Evolutionary conservation across 805 yeast species (phyloP).

Genomic region (Scheffersomyces amazonensis): DNA sequence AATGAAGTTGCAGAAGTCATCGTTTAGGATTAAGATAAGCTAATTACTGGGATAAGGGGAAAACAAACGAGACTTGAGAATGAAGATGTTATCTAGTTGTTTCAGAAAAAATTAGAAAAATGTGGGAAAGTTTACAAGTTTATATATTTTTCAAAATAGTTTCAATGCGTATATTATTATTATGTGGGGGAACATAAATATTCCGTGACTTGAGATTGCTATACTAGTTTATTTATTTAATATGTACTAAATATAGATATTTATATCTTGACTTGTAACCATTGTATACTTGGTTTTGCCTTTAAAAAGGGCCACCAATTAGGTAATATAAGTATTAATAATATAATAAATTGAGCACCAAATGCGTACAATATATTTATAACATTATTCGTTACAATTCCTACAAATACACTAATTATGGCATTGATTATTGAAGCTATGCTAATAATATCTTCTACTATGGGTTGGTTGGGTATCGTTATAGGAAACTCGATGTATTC

Average conservation of each 20-base stretch:
- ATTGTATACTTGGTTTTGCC: conserved; percentile 4
- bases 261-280: conserved; percentile 8
- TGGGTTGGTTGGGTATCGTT: conserved; percentile 10
- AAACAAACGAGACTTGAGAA: too few relatives aligned
- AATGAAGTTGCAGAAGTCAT: conserved; percentile 1
- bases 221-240: neutral
- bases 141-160: too few relatives aligned
- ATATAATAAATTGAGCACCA: conserved; percentile 4
- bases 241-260: neutral
- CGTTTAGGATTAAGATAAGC: too few relatives aligned
- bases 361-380: conserved; percentile 3
- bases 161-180: too few relatives aligned
- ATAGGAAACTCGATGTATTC: conserved; percentile 9
- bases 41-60: too few relatives aligned
- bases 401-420: conserved; percentile 4
- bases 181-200: neutral
- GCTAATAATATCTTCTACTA: conserved; percentile 4
- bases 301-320: conserved; percentile 7
- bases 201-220: neutral
- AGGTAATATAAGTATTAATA: conserved; percentile 7
- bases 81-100: too few relatives aligned
- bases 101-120: too few relatives aligned
- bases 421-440: conserved; percentile 2
- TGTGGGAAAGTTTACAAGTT: too few relatives aligned
- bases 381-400: conserved; percentile 4